Evolutionary conservation across 352 stramenopile genomes (phyloP), one percentile per base, ranked within the genome.

Genomic region (Globisporangium cystogenes): DNA sequence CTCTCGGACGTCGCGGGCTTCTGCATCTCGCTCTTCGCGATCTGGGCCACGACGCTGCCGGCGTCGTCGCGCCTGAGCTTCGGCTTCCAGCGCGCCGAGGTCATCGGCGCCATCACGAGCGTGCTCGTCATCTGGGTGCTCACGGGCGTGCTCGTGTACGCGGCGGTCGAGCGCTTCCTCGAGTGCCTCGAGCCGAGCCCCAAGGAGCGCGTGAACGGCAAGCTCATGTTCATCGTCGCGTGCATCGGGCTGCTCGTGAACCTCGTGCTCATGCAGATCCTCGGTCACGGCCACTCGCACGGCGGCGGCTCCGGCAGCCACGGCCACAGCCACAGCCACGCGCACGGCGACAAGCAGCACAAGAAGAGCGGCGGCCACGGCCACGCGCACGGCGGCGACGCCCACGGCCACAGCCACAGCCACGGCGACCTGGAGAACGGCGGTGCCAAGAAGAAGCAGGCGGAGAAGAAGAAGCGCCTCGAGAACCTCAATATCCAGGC

Each of bases 401-500:
- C 61, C 0, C 53, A 90, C 31, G 57, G 74, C 2, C 77, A 88
- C 54, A 59, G 75, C 21, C 74, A 86, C 36, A 44, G 62, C 0
- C 53, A 21, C n/a, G n/a, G 52, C 20, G n/a, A n/a, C n/a, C n/a
- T n/a, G n/a, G n/a, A n/a, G n/a, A 55, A 68, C 42, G 60, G 53
- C 44, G 68, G 55, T 2, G 58, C 20, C 4, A 67, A 71, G 26
- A n/a, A n/a, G n/a, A n/a, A n/a, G n/a, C n/a, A n/a, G n/a, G n/a
- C n/a, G n/a, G n/a, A n/a, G n/a, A n/a, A n/a, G n/a, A n/a, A n/a
- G n/a, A n/a, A n/a, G n/a, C n/a, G n/a, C n/a, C n/a, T 84, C 55
- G 71, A 89, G 53, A 98, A 98, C 64, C 86, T 98, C 42, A 98
- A 98, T 58, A 79, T 99, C n/a, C 78, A 89, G n/a, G 96, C 96